phyloP scores from a whole-genome alignment of 2,329 filamentous ascomycete species.

The Cadophora sp. region DNA sequence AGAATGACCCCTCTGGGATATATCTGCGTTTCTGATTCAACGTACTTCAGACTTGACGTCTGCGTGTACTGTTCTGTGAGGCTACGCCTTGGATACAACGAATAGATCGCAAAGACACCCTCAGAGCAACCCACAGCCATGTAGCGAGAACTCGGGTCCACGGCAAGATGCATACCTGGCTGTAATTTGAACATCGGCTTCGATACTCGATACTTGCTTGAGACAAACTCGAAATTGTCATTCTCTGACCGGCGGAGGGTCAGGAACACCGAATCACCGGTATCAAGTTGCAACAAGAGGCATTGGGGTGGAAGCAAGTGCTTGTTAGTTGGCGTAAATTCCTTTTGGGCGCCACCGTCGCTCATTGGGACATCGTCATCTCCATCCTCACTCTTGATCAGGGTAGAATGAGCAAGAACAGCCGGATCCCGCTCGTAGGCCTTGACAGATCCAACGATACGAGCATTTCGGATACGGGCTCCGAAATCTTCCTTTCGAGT shows the following conservation, averaged over 20 bases:
- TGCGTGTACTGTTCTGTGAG: slow-evolving; percentile 58
- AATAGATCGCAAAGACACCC: slow-evolving; percentile 73
- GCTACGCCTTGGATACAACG: slow-evolving; percentile 63
- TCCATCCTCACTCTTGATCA: slow-evolving; percentile 33
- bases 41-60: slow-evolving; percentile 59
- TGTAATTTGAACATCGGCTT: slow-evolving; percentile 57
- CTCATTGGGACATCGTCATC: slow-evolving; percentile 50
- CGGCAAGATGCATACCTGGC: slow-evolving; percentile 71
- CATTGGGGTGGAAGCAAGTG: slow-evolving; percentile 75
- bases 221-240: slow-evolving; percentile 47
- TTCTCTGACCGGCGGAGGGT: slow-evolving; percentile 63
- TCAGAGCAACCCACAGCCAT: slow-evolving; percentile 75
- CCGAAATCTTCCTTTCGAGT: slow-evolving; percentile 81
- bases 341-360: slow-evolving; percentile 33
- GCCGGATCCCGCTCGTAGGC: slow-evolving; percentile 40
- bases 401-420: slow-evolving; percentile 39
- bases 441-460: slow-evolving; percentile 69
- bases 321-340: slow-evolving; percentile 14
- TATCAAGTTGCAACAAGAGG: slow-evolving; percentile 77
- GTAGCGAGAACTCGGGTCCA: slow-evolving; percentile 77
- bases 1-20: slow-evolving; percentile 75
- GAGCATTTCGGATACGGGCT: slow-evolving; percentile 78
- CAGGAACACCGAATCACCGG: slow-evolving; percentile 77
- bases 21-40: slow-evolving; percentile 51
- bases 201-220: slow-evolving; percentile 62